Base-by-base conservation (phyloP, 2,329 filamentous ascomycete genomes). In the Penicillium sp. region DNA sequence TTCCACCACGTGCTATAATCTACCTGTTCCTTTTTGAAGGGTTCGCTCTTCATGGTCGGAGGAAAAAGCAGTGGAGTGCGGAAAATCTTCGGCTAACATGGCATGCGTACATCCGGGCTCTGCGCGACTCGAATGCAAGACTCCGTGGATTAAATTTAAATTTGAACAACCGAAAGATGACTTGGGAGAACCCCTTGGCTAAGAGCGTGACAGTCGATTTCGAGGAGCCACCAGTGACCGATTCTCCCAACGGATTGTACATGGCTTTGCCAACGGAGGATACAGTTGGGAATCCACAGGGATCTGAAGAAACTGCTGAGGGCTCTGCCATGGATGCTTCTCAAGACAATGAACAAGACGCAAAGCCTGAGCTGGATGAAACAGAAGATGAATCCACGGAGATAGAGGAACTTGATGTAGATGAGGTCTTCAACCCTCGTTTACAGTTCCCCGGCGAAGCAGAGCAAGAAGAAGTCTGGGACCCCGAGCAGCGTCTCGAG, bases 21-120 rank as follows among this genome's bases (percentile, higher is more conserved):
- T 97, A 93, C 68, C 79, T 94, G 38, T 82, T 89, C 8, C 79
- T 97, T 4, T 90, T 97, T 76, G 88, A 91, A 66, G 92, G 90
- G 0, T 99, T 97, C 70, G 81, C 83, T 33, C 73, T 78, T 2
- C 88, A 96, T 68, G 93, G 93, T 12, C 86, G 82, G 19, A 76
- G 79, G 25, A 79, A 86, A 61, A 86, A 87, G 0, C 81, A 85
- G 13, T 99, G 94, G 93, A 91, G 85, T 29, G 78, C 80, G 31
- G 75, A 82, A 62, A 83, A 86, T n/a, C 82, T 97, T 3, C 82
- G 88, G 43, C 81, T 79, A 42, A 84, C 91, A 12, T 89, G 89
- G 81, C 73, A 79, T 9, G 83, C 88, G 0, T 86, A 92, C 61
- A 76, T 89, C 29, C 70, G 71, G 49, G 75, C 73, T 27, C 64